Conservation (phyloP, 2,329 filamentous ascomycete species). For the Fusarium tricinctum region DNA sequence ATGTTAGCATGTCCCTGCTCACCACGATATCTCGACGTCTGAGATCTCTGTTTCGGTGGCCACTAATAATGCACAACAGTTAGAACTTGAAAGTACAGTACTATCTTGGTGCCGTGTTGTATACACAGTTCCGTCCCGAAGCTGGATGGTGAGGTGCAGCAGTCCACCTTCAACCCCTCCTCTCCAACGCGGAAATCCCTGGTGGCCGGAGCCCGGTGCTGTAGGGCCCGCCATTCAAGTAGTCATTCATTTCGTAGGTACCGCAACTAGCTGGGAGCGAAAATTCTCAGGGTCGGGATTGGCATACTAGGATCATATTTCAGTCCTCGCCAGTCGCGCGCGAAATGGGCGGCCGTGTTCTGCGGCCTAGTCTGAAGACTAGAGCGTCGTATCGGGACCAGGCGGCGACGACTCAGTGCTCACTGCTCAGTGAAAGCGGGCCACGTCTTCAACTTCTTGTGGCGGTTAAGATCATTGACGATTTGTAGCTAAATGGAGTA, state of each 20-base stretch:
- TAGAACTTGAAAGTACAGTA: too few species aligned
- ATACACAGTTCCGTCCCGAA: conserved; percentile 38
- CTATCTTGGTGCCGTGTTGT: conserved; percentile 16
- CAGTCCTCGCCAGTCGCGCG: conserved; percentile 44
- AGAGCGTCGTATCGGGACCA: conserved; percentile 44
- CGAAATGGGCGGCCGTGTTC: conserved; percentile 46
- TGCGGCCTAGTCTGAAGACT: conserved; percentile 41
- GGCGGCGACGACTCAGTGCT: conserved; percentile 50
- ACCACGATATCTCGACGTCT: conserved; percentile 32
- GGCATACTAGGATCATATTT: conserved; percentile 34
- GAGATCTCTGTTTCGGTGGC: too few species aligned
- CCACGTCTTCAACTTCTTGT: conserved; percentile 51
- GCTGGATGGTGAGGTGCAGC: conserved; percentile 36
- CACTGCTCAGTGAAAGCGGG: conserved; percentile 52
- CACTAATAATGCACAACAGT: too few species aligned
- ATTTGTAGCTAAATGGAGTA: conserved; percentile 30
- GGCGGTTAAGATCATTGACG: conserved; percentile 45
- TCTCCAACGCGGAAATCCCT: conserved; percentile 38
- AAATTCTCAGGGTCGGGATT: conserved; percentile 43
- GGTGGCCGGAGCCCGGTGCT: conserved; percentile 32
- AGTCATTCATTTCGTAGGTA: conserved; percentile 25
- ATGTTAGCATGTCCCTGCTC: conserved; percentile 49
- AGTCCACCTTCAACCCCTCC: conserved; percentile 42
- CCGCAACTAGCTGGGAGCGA: conserved; percentile 43
- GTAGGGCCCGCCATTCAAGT: conserved; percentile 36